Evolutionary conservation across 1,284 basidiomycete species (phyloP).

Genomic region (Pterula multifida): DNA sequence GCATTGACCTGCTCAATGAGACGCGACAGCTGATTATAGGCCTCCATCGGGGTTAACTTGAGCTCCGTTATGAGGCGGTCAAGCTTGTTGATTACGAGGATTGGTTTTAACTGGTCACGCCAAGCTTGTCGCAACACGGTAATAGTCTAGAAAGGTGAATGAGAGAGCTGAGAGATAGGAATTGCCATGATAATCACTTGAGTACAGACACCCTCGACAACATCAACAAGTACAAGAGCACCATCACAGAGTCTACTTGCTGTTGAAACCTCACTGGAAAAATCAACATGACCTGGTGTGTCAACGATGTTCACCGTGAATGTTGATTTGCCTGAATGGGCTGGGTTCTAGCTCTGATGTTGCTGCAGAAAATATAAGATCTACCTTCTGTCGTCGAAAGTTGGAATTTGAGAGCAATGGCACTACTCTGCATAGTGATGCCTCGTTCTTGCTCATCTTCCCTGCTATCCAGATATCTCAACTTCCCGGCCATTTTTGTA

Average conservation of each 20-base stretch:
- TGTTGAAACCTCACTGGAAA: slow-evolving; percentile 93
- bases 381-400: slow-evolving; percentile 46
- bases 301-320: slow-evolving; percentile 94
- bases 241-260: slow-evolving; percentile 93
- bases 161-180: neutral
- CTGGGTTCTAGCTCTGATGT: slow-evolving; percentile 30
- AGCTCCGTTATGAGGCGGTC: slow-evolving; percentile 94
- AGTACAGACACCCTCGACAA: slow-evolving; percentile 96
- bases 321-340: slow-evolving; percentile 40
- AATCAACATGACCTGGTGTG: slow-evolving; percentile 98
- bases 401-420: slow-evolving; percentile 76
- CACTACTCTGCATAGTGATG: slow-evolving; percentile 98
- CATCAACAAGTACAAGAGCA: slow-evolving; percentile 93
- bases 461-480: slow-evolving; percentile 90
- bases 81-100: slow-evolving; percentile 96
- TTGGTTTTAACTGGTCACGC: slow-evolving; percentile 80
- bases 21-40: slow-evolving; percentile 87
- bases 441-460: slow-evolving; percentile 97
- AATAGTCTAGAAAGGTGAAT: slow-evolving; percentile 56
- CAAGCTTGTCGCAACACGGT: slow-evolving; percentile 93
- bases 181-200: slow-evolving; percentile 47
- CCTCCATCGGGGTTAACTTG: slow-evolving; percentile 83
- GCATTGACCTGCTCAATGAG: slow-evolving; percentile 98
- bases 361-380: slow-evolving; percentile 10
- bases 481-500: slow-evolving; percentile 87